Base-by-base conservation (phyloP, 73 alveolate genomes). In the Durusdinium trenchii region DNA sequence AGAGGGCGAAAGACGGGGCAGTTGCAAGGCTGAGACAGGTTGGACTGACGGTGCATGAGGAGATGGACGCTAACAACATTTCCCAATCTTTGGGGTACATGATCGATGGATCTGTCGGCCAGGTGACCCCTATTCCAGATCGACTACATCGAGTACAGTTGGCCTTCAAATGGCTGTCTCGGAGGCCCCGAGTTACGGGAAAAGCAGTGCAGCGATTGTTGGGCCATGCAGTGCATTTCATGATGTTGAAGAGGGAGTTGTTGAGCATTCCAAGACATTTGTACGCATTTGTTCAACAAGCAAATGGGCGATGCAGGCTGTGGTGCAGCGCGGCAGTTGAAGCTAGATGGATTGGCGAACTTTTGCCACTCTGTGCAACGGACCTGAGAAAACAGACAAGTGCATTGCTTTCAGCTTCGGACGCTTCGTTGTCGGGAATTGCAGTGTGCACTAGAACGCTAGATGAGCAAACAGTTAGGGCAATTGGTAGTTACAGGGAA, bases 171-270 rank as follows among this genome's bases (percentile, higher is more conserved):
- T 75, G 6, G 18, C 57, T 75, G n/a, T 6, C 14, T 7, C 35
- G 47, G 14, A 35, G 57, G 52, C 85, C 85, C 14, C 52, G 85
- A 35, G 43, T 75, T 54, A 40, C 40, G 9, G 85, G 85, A 28
- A 75, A 75, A 75, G 85, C 57, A 51, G 85, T 75, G 85, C 57
- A 75, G 85, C 38, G 43, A 32, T 54, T 75, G 85, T 10, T 75
- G 7, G 85, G 85, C 10, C 85, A 75, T 42, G 85, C 85, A 4
- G 85, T 79, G 2, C 90, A 79, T 26, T 79, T 79, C 45, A 79
- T 79, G 90, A 14, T 79, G 42, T 28, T 79, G 45, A 14, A 64
- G 18, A 14, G 90, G 18, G 90, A 79, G 46, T 16, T 79, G 64
- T 47, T 79, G 45, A 18, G 90, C 52, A 45, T 61, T 51, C 18